Evolutionary conservation across 202 grass and related monocot species (phyloP).

Genomic region (Dendrocalamus latiflorus): DNA sequence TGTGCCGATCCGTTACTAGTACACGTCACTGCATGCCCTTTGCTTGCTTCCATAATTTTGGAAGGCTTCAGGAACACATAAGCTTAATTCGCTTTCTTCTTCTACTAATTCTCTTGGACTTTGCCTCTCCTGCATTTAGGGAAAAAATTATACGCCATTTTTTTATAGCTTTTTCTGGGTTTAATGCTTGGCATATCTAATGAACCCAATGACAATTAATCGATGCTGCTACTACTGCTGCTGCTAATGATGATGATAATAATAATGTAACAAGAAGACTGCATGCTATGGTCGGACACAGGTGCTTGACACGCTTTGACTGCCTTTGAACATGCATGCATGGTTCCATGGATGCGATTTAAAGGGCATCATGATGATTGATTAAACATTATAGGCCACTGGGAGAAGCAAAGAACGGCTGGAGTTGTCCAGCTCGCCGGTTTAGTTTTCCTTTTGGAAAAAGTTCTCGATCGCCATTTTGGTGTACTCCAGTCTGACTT

Average conservation of each 20-base stretch:
- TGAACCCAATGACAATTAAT: neutral
- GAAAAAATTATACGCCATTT: neutral
- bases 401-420: slow-evolving; percentile 23
- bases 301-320: neutral
- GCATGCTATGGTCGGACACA: neutral
- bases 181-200: neutral
- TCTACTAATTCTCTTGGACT: neutral
- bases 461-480: neutral
- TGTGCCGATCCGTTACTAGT: neutral
- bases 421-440: neutral
- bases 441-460: neutral
- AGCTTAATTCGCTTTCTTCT: neutral
- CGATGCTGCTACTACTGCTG: no score
- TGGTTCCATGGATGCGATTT: neutral
- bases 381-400: neutral
- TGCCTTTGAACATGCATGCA: neutral
- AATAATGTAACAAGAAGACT: no score
- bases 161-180: neutral
- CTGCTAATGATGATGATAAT: neutral
- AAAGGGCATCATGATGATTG: neutral
- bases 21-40: slow-evolving; percentile 7
- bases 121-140: neutral
- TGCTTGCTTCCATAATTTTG: slow-evolving; percentile 22
- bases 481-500: neutral
- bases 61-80: neutral